A percentile compares a stretch with the other conserved stretches of the same genome.
These are phyloP conservation scores for Moesziomyces parantarcticus DNA, from an alignment of 1,284 basidiomycete genomes.

Conservation along the genomic window DNA sequence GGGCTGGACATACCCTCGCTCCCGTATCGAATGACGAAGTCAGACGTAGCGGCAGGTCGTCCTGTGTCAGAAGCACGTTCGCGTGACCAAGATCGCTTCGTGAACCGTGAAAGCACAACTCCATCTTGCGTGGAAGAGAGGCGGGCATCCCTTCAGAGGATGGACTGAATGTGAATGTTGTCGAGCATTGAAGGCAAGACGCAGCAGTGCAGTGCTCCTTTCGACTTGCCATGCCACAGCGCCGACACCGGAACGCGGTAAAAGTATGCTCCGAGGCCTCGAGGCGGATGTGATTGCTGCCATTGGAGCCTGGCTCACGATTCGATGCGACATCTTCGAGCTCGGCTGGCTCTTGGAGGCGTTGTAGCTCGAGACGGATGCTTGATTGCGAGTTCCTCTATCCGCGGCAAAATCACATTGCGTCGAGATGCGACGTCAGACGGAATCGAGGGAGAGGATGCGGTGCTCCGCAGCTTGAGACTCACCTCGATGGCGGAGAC, in stretches of 20 bases:
- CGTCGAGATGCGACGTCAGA: no score
- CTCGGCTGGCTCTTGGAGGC: neutral
- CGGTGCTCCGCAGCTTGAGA: neutral
- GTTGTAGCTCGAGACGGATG: neutral
- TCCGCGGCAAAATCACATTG: no score
- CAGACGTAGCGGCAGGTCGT: constrained; percentile 10
- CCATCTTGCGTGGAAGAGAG: constrained; percentile 12
- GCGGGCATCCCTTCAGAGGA: neutral
- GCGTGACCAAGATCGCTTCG: constrained; percentile 30
- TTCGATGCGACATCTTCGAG: neutral
- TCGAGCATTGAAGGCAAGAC: constrained; percentile 17
- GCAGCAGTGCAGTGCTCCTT: constrained; percentile 1
- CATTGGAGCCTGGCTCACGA: neutral
- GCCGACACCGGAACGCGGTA: constrained; percentile 15
- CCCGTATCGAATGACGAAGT: constrained; percentile 21
- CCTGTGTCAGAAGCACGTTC: constrained; percentile 14
- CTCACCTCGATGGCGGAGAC: neutral
- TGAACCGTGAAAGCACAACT: constrained; percentile 16
- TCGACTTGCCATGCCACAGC: constrained; percentile 32
- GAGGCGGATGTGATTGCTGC: neutral
- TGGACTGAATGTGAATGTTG: constrained; percentile 1
- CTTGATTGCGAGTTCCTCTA: no score
- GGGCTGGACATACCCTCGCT: constrained; percentile 9
- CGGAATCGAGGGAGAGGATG: no score
- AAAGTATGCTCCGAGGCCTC: constrained; percentile 12